Evolutionary conservation across 129 eudicot genomes (phyloP).

Genomic region (Escallonia rubra): DNA sequence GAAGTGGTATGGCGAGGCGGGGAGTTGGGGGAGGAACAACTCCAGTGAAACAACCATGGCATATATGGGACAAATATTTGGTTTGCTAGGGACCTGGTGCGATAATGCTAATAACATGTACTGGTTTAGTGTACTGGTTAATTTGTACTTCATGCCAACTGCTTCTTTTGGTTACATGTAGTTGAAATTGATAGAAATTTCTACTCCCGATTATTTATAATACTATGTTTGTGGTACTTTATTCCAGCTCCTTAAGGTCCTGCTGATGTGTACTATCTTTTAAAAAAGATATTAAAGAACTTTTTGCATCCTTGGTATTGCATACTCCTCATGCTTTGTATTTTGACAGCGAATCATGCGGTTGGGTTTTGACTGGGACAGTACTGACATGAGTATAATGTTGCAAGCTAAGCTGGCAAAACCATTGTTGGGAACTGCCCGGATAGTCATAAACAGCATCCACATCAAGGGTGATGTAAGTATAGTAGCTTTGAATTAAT

Average conservation of each 20-base stretch:
- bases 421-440: slow-evolving; percentile 85
- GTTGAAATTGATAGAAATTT: too few relatives aligned
- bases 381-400: slow-evolving; percentile 73
- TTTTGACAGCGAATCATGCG: slow-evolving; percentile 62
- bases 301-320: too few relatives aligned
- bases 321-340: neutral
- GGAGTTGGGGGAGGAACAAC: too few relatives aligned
- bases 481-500: slow-evolving; percentile 9
- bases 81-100: neutral
- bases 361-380: slow-evolving; percentile 94
- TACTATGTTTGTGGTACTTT: neutral
- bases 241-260: neutral
- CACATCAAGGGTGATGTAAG: slow-evolving; percentile 98
- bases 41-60: too few relatives aligned
- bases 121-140: neutral
- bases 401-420: slow-evolving; percentile 83
- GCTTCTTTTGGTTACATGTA: too few relatives aligned
- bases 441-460: slow-evolving; percentile 75
- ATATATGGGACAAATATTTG: neutral
- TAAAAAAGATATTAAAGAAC: too few relatives aligned
- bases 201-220: too few relatives aligned
- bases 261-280: too few relatives aligned
- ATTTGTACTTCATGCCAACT: neutral
- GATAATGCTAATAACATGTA: neutral
- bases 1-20: too few relatives aligned